Base-by-base conservation (phyloP, 75 land plant genomes). In the Picea glauca region DNA sequence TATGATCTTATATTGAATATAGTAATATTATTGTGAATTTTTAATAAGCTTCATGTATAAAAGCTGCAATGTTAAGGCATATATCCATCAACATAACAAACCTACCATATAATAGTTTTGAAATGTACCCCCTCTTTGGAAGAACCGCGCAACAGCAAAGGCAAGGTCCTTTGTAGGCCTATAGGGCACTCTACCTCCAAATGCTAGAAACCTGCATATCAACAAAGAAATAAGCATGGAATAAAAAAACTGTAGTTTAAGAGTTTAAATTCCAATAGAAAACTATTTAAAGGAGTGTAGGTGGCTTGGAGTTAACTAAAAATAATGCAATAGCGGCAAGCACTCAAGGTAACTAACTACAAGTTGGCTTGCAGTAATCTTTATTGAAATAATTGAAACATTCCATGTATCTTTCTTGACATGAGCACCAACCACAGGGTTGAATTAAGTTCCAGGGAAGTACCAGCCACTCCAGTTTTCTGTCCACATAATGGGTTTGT, bases 381-480 rank as follows among this genome's bases (percentile, higher is more conserved):
- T 18, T 35, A 26, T 66, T 17, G 46, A 67, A 67, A 67, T 64
- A 67, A 6, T 32, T n/a, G 17, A 67, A 38, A 35, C n/a, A 33
- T 67, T 33, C 17, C 13, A 33, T 6, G 35, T 32, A 33, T 1
- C 12, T 35, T 33, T 14, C 35, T 5, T 2, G 38, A 35, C 38
- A 35, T 35, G 38, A 35, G 1, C 57, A 8, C 35, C 40, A 74
- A 74, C 31, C 43, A 26, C 32, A 30, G 33, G 23, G 21, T 62
- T 18, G 21, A 62, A 62, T 62, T 23, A 63, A 58, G 38, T 67
- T 38, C 43, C 6, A 67, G 31, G 33, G 18, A 33, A 43, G 40
- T 87, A 91, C 93, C 93, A 91, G 76, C 93, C 93, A 78, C 81
- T 91, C 93, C 93, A 91, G 65, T 91, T 90, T 74, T 91, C 93